Conservation (phyloP, 2,329 filamentous ascomycete species). For the Trichoderma sp. region DNA sequence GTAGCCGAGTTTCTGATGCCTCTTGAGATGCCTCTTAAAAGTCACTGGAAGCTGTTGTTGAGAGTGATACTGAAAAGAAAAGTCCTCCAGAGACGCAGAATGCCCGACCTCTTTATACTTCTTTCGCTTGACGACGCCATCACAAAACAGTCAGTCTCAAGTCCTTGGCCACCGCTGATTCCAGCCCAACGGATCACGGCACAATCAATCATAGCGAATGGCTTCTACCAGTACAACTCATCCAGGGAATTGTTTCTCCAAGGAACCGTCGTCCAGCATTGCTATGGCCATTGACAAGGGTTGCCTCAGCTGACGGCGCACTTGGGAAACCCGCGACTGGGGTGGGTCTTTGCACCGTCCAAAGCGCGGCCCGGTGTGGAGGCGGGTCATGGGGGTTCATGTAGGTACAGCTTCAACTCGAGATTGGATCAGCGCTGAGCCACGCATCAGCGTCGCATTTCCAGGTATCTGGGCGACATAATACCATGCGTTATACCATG, state of each 20-base stretch:
- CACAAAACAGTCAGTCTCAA: not conserved
- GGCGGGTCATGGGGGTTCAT: not conserved
- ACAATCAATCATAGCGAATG: not conserved
- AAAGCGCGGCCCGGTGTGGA: not conserved
- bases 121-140: not conserved
- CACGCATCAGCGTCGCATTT: not conserved
- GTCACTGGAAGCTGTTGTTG: not conserved
- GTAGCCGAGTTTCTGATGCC: not conserved
- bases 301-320: not conserved
- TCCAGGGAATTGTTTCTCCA: not conserved
- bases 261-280: not conserved
- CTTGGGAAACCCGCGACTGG: not conserved
- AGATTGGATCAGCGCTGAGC: not conserved
- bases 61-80: not conserved
- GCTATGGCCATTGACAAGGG: not conserved
- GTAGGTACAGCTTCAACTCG: not conserved
- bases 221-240: not conserved
- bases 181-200: not conserved
- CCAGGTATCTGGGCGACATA: not conserved
- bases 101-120: not conserved
- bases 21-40: not conserved
- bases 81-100: not conserved
- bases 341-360: not conserved
- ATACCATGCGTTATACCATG: not conserved
- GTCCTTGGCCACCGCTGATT: not conserved